Base-by-base conservation (phyloP, 2,329 filamentous ascomycete genomes). In the Fusarium sp. region DNA sequence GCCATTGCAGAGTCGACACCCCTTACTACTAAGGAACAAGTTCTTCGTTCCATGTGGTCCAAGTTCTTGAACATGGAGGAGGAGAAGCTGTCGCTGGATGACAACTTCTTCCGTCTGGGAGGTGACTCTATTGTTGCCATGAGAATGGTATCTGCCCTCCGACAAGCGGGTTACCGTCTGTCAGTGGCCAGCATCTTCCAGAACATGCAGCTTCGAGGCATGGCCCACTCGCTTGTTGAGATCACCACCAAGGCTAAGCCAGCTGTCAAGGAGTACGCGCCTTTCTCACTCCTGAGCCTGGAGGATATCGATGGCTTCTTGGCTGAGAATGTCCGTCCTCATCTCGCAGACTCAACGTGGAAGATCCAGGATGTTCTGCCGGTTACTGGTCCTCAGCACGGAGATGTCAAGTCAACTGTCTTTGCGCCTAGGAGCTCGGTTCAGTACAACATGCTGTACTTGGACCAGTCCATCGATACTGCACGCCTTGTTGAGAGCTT, bases 401-500 rank as follows among this genome's bases (percentile, higher is more conserved):
- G 63, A 4, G 74, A 76, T 27, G 70, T 76, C 12, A 68, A 63
- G 40, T 64, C 72, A 6, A 73, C 74, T 1, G 55, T 76, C 1
- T 70, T 50, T 28, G 41, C 57, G 3, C 73, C 70, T 1, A 60
- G 74, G 48, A 76, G 74, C 65, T 71, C 74, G 0, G 46, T 76
- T 11, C 74, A 76, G 16, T 76, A 76, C 57, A 76, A 76, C 40
- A 76, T 76, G 74, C 66, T 76, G 4, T 76, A 76, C 51, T 16
- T 76, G 37, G 73, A 76, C 1, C 58, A 62, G 28, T 72, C 74
- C 7, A 71, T 75, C 18, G 71, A 75, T 10, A 64, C 50, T 0
- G 6, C 47, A 3, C 61, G 44, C 2, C 68, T 76, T 3, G 27
- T 75, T 1, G 59, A 71, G 0, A 71, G 64, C 56, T 76, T 76